Evolutionary conservation across 2,329 filamentous ascomycete species (phyloP).

Genomic region (Penicillium sp.): DNA sequence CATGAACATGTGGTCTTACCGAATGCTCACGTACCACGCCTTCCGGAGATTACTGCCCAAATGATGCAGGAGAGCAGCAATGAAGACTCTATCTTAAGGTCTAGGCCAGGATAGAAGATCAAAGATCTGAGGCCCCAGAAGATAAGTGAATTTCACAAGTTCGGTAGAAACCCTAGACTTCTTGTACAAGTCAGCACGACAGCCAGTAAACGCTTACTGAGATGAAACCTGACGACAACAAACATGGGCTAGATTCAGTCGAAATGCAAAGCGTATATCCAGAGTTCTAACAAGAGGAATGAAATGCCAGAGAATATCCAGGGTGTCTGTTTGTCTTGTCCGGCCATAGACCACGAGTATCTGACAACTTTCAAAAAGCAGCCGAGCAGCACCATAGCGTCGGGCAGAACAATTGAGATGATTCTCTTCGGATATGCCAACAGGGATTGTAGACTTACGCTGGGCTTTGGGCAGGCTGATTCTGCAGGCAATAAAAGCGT

Average conservation of each 20-base stretch:
- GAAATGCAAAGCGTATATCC: neutral
- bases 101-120: neutral
- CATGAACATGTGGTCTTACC: conserved; percentile 11
- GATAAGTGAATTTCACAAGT: neutral
- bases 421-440: neutral
- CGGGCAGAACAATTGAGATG: neutral
- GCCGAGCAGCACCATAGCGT: neutral
- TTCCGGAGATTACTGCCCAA: conserved; percentile 9
- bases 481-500: neutral
- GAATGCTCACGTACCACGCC: conserved; percentile 8
- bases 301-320: neutral
- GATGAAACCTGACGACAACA: neutral
- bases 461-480: neutral
- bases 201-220: neutral
- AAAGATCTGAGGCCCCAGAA: neutral
- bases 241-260: neutral
- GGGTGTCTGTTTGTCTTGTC: neutral
- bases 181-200: conserved; percentile 1
- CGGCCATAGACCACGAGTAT: neutral
- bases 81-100: neutral
- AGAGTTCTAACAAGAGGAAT: neutral
- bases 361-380: neutral
- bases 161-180: neutral
- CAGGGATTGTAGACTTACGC: conserved; percentile 1
- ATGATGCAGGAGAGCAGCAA: conserved; percentile 2